Conservation (phyloP, 2,329 filamentous ascomycete species). For the Huntiella moniliformis region DNA sequence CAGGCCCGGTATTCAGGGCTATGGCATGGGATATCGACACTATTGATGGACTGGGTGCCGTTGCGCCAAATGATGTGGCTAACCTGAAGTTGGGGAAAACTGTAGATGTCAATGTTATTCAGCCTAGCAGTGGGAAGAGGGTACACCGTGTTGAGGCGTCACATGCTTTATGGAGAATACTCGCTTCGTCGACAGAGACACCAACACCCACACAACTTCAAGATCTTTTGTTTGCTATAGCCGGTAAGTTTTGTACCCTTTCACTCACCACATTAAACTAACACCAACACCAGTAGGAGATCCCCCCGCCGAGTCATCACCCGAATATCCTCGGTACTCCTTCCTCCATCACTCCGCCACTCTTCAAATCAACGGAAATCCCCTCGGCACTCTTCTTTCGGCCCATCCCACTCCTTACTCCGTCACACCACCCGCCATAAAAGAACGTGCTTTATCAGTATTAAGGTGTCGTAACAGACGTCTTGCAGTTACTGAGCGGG, state of each 20-base stretch:
- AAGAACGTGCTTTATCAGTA: background rate
- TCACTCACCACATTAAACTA: background rate
- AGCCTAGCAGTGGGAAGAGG: conserved; percentile 1
- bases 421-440: conserved; percentile 4
- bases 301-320: conserved; percentile 1
- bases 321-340: conserved; percentile 8
- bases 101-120: conserved; percentile 4
- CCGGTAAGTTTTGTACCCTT: background rate
- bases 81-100: conserved; percentile 4
- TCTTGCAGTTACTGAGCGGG: conserved; percentile 6
- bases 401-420: conserved; percentile 1
- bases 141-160: conserved; percentile 3
- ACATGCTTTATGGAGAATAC: conserved; percentile 6
- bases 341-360: conserved; percentile 5
- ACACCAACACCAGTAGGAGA: background rate
- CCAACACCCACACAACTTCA: conserved; percentile 6
- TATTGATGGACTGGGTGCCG: conserved; percentile 8
- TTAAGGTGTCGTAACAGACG: conserved; percentile 5
- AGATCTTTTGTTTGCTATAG: conserved; percentile 8
- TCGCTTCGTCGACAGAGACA: conserved; percentile 3
- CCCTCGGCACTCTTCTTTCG: conserved; percentile 4
- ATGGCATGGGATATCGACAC: conserved; percentile 10
- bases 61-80: conserved; percentile 5
- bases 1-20: conserved; percentile 5
- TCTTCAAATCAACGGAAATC: conserved; percentile 6